Conservation (phyloP, 768 basidiomycete species). For the Xerocomus brunneocitrinus region DNA sequence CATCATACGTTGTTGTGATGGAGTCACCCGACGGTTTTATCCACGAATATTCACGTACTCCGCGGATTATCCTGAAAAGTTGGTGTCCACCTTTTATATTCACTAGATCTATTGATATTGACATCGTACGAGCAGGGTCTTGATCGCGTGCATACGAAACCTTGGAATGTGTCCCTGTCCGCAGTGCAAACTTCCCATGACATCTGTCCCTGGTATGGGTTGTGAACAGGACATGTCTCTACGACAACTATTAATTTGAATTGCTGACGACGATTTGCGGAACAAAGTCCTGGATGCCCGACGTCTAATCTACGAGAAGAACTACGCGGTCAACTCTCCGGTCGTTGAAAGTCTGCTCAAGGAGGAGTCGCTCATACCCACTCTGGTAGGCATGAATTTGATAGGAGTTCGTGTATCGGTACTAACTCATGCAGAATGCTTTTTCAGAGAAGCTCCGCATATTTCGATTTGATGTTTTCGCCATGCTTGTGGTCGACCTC, state of each 20-base stretch:
- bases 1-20: not conserved
- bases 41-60: not conserved
- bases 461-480: conserved; percentile 22
- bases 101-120: not conserved
- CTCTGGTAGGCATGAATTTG: no score
- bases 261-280: no score
- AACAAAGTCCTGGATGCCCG: no score
- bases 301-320: no score
- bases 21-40: not conserved
- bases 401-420: no score
- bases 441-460: conserved; percentile 18
- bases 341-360: no score
- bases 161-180: not conserved
- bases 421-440: conserved; percentile 20
- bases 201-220: no score
- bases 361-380: no score
- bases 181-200: no score
- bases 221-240: no score
- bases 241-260: no score
- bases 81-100: not conserved
- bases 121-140: not conserved
- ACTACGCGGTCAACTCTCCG: no score
- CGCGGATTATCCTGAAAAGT: not conserved
- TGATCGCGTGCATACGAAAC: not conserved
- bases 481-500: conserved; percentile 25